A percentile compares a stretch with the other conserved stretches of the same genome.
phyloP scores from a whole-genome alignment of 2,329 filamentous ascomycete species.

The Aspergillus hortae region DNA sequence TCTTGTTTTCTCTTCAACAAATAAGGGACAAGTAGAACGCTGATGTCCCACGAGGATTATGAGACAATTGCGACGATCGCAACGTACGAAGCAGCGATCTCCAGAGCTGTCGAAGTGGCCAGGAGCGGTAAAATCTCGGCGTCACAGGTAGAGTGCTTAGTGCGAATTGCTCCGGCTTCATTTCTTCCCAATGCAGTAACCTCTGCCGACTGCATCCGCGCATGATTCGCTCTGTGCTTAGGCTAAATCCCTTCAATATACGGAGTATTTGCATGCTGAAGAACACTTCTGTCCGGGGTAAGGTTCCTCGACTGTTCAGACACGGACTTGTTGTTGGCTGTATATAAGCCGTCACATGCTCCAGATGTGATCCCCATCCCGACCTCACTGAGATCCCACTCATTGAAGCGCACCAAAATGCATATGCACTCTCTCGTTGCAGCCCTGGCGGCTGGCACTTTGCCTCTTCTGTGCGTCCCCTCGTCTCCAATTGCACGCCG shows the following conservation, averaged over 20 bases:
- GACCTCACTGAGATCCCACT: too few species aligned
- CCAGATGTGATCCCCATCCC: too few species aligned
- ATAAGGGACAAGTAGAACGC: neutral
- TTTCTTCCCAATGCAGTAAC: neutral
- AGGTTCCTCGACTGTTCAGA: neutral
- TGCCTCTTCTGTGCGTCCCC: conserved; percentile 20
- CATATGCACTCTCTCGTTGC: conserved; percentile 14
- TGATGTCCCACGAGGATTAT: too few species aligned
- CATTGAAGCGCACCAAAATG: conserved; percentile 9
- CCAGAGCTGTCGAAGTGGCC: too few species aligned
- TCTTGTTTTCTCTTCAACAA: neutral
- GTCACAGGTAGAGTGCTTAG: neutral
- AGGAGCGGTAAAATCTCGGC: too few species aligned
- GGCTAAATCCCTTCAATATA: neutral
- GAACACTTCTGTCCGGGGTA: neutral
- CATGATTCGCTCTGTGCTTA: neutral
- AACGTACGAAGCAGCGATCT: too few species aligned
- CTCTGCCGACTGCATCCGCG: neutral
- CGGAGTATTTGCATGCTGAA: neutral
- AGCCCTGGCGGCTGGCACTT: conserved; percentile 18
- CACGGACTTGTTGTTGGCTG: neutral
- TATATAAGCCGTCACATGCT: neutral
- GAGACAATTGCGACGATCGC: neutral
- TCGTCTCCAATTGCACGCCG: neutral
- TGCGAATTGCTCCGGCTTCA: neutral